phyloP scores from a whole-genome alignment of 2,329 filamentous ascomycete species.

The Fusarium guadeloupense region DNA sequence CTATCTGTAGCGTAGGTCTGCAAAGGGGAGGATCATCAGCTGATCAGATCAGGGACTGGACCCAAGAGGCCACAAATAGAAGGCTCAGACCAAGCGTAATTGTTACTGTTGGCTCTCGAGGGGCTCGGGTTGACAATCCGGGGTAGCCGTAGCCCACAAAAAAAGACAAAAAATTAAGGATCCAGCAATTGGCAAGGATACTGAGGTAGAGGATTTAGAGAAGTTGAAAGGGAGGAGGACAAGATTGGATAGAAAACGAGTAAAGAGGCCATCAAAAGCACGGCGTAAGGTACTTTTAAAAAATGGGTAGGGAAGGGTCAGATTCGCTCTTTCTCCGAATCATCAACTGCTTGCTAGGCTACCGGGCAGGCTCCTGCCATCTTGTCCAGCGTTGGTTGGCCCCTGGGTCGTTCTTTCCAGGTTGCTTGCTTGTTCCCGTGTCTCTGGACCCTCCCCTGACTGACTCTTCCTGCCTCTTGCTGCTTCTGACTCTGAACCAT shows the following conservation, averaged over 20 bases:
- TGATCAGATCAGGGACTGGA: conserved; percentile 38
- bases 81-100: conserved; percentile 29
- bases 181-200: conserved; percentile 31
- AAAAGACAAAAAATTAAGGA: conserved; percentile 23
- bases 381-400: not conserved
- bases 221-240: not conserved
- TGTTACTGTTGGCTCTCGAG: conserved; percentile 34
- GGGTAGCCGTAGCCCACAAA: conserved; percentile 40
- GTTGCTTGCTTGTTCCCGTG: conserved; percentile 14
- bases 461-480: no score
- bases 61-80: conserved; percentile 35
- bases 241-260: not conserved
- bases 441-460: conserved; percentile 29
- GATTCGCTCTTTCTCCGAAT: not conserved
- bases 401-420: not conserved
- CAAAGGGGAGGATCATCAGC: conserved; percentile 46
- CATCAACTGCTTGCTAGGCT: not conserved
- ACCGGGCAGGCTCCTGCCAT: conserved; percentile 9
- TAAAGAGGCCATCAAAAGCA: no score
- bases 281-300: no score
- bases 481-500: conserved; percentile 31
- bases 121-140: conserved; percentile 39
- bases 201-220: conserved; percentile 8
- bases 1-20: conserved; percentile 36
- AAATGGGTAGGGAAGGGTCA: no score